Conservation (phyloP, 2,329 filamentous ascomycete species). For the Penicillium expansum region DNA sequence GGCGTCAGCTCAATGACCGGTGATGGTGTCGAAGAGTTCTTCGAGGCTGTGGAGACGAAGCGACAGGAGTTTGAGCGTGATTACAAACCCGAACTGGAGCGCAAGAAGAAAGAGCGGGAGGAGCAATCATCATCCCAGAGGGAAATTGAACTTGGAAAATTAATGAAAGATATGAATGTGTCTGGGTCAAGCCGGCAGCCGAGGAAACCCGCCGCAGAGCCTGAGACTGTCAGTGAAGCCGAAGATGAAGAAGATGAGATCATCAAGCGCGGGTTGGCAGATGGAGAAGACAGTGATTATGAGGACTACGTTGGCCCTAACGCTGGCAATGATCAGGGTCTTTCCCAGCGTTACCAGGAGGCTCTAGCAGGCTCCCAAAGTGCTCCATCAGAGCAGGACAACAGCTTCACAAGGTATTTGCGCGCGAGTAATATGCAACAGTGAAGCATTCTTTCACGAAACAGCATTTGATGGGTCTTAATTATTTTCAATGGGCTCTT, state of each 20-base stretch:
- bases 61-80: slow-evolving; percentile 82
- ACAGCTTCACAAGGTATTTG: slow-evolving; percentile 53
- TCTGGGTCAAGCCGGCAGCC: slow-evolving; percentile 38
- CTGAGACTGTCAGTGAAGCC: slow-evolving; percentile 49
- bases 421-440: slow-evolving; percentile 37
- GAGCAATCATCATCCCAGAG: slow-evolving; percentile 68
- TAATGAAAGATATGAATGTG: slow-evolving; percentile 90
- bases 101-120: slow-evolving; percentile 70
- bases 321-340: slow-evolving; percentile 60
- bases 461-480: slow-evolving; percentile 1
- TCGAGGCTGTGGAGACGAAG: slow-evolving; percentile 83
- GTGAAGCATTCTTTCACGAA: slow-evolving; percentile 10
- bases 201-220: slow-evolving; percentile 28
- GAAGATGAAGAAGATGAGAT: slow-evolving; percentile 51
- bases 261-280: slow-evolving; percentile 47
- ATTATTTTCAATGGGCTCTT: neutral
- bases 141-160: slow-evolving; percentile 79
- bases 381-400: slow-evolving; percentile 45
- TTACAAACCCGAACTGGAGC: slow-evolving; percentile 88
- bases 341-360: slow-evolving; percentile 73
- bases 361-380: slow-evolving; percentile 60
- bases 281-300: slow-evolving; percentile 47
- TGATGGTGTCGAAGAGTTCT: slow-evolving; percentile 89
- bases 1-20: slow-evolving; percentile 92
- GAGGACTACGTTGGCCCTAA: slow-evolving; percentile 58